These are phyloP conservation scores for Salvia miltiorrhiza DNA, from an alignment of 257 asterid species.

Conservation along the genomic window DNA sequence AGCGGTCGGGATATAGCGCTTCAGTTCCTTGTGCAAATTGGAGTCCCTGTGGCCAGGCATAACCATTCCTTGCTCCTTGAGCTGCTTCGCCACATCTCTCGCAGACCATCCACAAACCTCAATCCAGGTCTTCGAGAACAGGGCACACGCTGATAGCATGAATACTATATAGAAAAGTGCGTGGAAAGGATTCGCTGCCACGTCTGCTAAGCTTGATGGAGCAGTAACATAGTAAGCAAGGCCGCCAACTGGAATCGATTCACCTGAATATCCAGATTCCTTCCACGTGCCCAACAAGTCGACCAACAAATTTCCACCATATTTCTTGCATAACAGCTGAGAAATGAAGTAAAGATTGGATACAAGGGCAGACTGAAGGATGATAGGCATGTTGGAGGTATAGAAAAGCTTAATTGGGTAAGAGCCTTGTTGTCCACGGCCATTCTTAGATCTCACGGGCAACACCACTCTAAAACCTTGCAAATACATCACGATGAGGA, in stretches of 20 bases:
- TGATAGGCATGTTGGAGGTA: too few relatives aligned
- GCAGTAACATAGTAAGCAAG: constrained; percentile 70
- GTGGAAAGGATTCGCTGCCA: constrained; percentile 66
- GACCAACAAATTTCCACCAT: constrained; percentile 52
- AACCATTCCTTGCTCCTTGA: constrained; percentile 52
- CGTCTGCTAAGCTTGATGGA: constrained; percentile 70
- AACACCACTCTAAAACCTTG: too few relatives aligned
- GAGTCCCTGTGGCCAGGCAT: too few relatives aligned
- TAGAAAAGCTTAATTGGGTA: too few relatives aligned
- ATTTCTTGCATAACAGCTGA: constrained; percentile 63
- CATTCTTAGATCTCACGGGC: too few relatives aligned
- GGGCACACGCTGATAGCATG: constrained; percentile 71
- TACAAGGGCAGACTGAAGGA: constrained; percentile 62
- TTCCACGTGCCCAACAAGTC: constrained; percentile 60
- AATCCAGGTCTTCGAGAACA: constrained; percentile 72
- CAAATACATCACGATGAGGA: too few relatives aligned
- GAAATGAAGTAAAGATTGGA: constrained; percentile 66
- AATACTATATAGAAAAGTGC: constrained; percentile 59
- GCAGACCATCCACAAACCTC: constrained; percentile 77
- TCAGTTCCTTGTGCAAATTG: too few relatives aligned
- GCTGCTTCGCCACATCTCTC: constrained; percentile 69
- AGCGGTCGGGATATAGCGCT: too few relatives aligned
- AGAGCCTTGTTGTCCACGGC: too few relatives aligned
- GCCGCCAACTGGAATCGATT: constrained; percentile 67
- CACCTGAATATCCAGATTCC: constrained; percentile 64